These are phyloP conservation scores for Castanopsis chinensis DNA, from an alignment of 306 rosid species.

Conservation along the genomic window DNA sequence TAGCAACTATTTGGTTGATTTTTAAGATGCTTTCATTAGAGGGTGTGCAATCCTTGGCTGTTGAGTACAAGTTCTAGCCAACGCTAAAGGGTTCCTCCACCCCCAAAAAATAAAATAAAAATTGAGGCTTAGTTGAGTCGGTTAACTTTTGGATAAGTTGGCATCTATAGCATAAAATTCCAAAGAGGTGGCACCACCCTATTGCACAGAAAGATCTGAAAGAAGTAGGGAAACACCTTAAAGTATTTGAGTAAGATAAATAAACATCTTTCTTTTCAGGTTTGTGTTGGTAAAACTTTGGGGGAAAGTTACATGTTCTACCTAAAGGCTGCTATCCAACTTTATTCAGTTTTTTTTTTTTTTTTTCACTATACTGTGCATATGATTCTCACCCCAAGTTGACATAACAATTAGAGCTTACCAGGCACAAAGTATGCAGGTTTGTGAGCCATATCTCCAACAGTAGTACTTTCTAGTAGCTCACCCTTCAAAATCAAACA, in stretches of 20 bases:
- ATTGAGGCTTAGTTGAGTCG: no score
- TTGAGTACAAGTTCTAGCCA: background rate
- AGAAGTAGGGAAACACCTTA: background rate
- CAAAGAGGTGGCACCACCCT: background rate
- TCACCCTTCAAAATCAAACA: conserved; percentile 94
- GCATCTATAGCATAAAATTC: background rate
- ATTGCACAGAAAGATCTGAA: background rate
- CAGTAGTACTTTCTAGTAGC: conserved; percentile 75
- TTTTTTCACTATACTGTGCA: background rate
- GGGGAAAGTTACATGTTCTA: background rate
- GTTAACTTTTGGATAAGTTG: background rate
- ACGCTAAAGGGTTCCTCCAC: background rate
- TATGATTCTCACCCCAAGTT: conserved; percentile 11
- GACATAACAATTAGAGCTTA: conserved; percentile 37
- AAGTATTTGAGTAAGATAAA: background rate
- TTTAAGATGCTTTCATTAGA: background rate
- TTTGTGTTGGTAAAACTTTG: background rate
- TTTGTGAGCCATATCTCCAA: conserved; percentile 96
- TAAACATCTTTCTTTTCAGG: background rate
- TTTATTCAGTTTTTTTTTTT: background rate
- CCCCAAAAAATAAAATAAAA: no score
- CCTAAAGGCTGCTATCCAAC: background rate
- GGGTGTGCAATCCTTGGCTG: background rate
- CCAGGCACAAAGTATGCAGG: conserved; percentile 99
- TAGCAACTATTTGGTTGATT: background rate